Percentiles rank a stretch among this genome's conserved stretches.
Conservation (phyloP, 2,329 filamentous ascomycete genomes). For the Cryphonectria parasitica region DNA sequence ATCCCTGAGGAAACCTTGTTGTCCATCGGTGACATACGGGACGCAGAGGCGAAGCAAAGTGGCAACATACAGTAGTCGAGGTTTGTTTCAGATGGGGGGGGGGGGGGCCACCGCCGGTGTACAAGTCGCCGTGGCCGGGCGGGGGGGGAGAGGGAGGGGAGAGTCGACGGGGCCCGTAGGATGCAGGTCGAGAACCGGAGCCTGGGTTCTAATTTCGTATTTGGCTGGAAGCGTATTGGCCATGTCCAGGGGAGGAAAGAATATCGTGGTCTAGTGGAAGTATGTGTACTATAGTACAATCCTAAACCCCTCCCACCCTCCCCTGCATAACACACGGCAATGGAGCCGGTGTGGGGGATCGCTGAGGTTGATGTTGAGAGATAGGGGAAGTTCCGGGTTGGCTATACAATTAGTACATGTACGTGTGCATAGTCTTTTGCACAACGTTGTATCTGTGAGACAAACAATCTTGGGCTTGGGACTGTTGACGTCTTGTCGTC, state of each 20-base stretch:
- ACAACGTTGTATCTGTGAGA: background rate
- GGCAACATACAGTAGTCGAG: background rate
- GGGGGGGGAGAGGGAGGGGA: no score
- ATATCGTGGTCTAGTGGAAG: background rate
- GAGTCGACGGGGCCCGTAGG: background rate
- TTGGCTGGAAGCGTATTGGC: no score
- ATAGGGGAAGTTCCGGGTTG: slow-evolving; percentile 24
- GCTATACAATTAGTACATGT: background rate
- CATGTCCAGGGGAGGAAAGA: background rate
- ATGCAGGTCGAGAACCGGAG: no score
- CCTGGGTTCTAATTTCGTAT: background rate
- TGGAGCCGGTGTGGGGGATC: background rate
- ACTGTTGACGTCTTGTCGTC: background rate
- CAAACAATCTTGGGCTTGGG: background rate
- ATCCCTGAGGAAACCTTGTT: background rate
- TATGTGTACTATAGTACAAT: background rate
- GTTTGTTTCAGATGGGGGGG: background rate
- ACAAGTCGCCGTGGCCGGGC: background rate
- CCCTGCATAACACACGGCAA: background rate
- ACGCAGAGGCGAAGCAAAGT: background rate
- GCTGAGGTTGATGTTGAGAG: slow-evolving; percentile 20
- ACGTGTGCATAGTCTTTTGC: background rate
- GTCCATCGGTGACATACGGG: background rate
- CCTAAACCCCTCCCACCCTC: background rate
- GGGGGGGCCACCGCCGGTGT: background rate